Conservation (phyloP, 2,329 filamentous ascomycete genomes). For the Xylariaceae sp. region DNA sequence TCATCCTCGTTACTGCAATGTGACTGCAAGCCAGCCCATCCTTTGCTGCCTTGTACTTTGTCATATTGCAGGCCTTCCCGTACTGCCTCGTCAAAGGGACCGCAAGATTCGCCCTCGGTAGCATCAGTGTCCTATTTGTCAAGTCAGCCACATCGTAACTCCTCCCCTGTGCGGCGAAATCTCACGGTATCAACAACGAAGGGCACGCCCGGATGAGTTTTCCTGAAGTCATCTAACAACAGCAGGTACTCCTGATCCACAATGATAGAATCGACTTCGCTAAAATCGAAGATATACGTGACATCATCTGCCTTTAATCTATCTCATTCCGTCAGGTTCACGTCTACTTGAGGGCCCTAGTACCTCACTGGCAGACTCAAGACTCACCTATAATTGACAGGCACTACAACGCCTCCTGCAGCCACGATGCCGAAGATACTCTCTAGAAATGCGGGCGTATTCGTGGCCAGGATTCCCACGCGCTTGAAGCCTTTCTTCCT, state of each 20-base stretch:
- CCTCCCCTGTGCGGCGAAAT: neutral
- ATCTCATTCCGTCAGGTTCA: neutral
- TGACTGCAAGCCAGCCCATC: conserved; percentile 73
- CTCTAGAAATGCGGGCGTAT: conserved; percentile 93
- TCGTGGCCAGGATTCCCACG: conserved; percentile 83
- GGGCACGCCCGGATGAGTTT: conserved; percentile 57
- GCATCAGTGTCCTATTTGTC: conserved; percentile 72
- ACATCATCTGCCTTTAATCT: conserved; percentile 65
- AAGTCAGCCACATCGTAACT: neutral
- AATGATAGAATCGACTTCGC: conserved; percentile 81
- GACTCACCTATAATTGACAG: conserved; percentile 46
- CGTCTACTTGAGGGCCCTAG: no score
- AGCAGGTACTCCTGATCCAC: conserved; percentile 75
- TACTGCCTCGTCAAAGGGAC: conserved; percentile 80
- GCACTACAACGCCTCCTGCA: conserved; percentile 73
- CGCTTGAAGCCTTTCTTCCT: conserved; percentile 67
- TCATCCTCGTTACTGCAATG: conserved; percentile 73
- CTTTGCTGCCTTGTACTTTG: conserved; percentile 55
- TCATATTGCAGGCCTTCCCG: conserved; percentile 76
- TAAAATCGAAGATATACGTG: conserved; percentile 82
- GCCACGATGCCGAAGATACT: conserved; percentile 83
- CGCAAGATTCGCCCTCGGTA: conserved; percentile 66
- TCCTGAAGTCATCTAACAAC: conserved; percentile 64
- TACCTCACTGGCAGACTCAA: no score
- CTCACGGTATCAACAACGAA: conserved; percentile 68